Percentiles rank a stretch among this genome's conserved stretches.
Conservation (phyloP, 495 filamentous ascomycete species). For the Oleoguttula mirabilis region DNA sequence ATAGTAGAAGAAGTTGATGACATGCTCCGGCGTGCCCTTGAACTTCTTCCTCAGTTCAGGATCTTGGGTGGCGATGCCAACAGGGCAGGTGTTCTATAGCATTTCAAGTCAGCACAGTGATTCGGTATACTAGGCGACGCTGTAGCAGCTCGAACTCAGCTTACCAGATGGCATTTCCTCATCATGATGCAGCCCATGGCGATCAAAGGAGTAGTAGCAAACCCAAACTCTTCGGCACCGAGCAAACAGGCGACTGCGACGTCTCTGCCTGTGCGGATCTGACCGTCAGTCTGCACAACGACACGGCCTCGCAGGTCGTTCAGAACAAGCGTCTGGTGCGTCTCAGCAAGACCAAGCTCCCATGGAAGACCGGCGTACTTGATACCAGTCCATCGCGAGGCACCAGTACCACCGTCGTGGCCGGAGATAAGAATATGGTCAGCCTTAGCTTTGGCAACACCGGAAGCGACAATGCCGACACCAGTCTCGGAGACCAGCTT, state of each 20-base stretch:
- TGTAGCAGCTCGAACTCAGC: too few species aligned
- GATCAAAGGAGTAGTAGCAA: slow-evolving; percentile 93
- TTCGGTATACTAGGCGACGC: too few species aligned
- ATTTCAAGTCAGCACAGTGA: too few species aligned
- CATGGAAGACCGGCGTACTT: slow-evolving; percentile 98
- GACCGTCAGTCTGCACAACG: slow-evolving; percentile 95
- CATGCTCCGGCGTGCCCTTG: slow-evolving; percentile 85
- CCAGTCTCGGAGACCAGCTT: slow-evolving; percentile 98
- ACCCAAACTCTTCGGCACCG: slow-evolving; percentile 95
- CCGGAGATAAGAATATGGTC: slow-evolving; percentile 97
- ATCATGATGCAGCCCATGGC: slow-evolving; percentile 98
- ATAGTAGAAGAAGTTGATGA: slow-evolving; percentile 99
- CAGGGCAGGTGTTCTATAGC: slow-evolving; percentile 92
- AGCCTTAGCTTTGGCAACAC: slow-evolving; percentile 96
- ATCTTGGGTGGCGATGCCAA: slow-evolving; percentile 95
- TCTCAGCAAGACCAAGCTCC: slow-evolving; percentile 96
- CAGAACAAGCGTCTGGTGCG: slow-evolving; percentile 95
- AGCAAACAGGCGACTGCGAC: slow-evolving; percentile 93
- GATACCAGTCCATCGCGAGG: slow-evolving; percentile 98
- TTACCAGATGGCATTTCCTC: slow-evolving; percentile 62
- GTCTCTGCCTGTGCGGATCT: slow-evolving; percentile 87
- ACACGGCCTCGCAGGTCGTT: slow-evolving; percentile 96
- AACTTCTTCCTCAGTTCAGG: slow-evolving; percentile 93
- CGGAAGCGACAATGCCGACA: slow-evolving; percentile 95
- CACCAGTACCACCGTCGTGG: slow-evolving; percentile 96